Conservation (phyloP, 1,139 yeast genomes). For the Taphrina betulina region DNA sequence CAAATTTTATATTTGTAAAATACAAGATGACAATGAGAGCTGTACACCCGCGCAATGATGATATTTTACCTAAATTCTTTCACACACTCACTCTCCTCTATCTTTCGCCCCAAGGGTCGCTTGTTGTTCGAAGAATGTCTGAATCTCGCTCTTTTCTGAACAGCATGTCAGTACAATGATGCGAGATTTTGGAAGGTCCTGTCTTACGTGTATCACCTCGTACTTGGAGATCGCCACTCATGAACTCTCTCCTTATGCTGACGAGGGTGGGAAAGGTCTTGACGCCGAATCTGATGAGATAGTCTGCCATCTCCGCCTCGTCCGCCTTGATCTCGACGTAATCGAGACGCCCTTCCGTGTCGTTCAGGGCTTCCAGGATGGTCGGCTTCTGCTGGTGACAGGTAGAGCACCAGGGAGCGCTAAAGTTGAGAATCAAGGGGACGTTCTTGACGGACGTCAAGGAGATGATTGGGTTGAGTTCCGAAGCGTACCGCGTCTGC, state of each 20-base stretch:
- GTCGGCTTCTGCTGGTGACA: constrained; percentile 14
- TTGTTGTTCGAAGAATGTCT: constrained; percentile 3
- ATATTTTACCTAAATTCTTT: no score
- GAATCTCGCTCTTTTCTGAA: constrained; percentile 3
- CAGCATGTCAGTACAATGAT: background rate
- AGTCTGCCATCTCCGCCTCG: constrained; percentile 19
- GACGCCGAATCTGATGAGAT: constrained; percentile 16
- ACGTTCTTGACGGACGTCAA: constrained; percentile 23
- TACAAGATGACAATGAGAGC: no score
- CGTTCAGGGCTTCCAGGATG: constrained; percentile 15
- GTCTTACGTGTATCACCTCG: constrained; percentile 14
- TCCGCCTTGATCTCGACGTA: constrained; percentile 30
- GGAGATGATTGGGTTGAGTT: constrained; percentile 20
- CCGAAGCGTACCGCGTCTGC: constrained; percentile 16
- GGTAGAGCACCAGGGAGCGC: constrained; percentile 25
- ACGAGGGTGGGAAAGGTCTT: constrained; percentile 25
- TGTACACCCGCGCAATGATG: no score
- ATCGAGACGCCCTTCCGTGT: constrained; percentile 23
- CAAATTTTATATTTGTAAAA: no score
- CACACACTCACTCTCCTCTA: constrained; percentile 2
- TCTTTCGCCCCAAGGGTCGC: constrained; percentile 23
- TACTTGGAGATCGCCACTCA: constrained; percentile 15
- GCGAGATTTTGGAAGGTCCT: background rate
- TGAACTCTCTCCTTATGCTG: constrained; percentile 26
- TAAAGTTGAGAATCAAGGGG: constrained; percentile 28